Evolutionary conservation across 371 early-diverging fungal species (phyloP).

Genomic region (Lichtheimia ornata): DNA sequence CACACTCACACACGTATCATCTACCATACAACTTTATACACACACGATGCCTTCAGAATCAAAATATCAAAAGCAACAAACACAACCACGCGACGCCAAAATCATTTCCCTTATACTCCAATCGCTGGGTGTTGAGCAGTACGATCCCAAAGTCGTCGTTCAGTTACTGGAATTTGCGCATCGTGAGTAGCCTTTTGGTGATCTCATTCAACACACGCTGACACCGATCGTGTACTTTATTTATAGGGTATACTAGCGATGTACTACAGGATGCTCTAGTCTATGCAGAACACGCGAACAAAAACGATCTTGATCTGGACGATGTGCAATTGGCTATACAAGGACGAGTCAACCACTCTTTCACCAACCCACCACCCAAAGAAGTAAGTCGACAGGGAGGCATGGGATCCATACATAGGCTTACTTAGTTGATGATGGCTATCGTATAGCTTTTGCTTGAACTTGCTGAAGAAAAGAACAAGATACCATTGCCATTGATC

Average conservation of each 20-base stretch:
- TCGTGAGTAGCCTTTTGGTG: constrained; percentile 41
- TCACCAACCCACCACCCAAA: constrained; percentile 87
- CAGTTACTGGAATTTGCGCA: constrained; percentile 96
- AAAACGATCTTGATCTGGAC: constrained; percentile 79
- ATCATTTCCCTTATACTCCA: constrained; percentile 91
- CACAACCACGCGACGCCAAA: constrained; percentile 86
- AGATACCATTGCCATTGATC: constrained; percentile 84
- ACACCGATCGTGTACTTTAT: neutral
- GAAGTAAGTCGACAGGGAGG: constrained; percentile 56
- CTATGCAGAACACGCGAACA: constrained; percentile 93
- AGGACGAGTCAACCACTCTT: constrained; percentile 87
- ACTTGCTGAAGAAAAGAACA: constrained; percentile 87
- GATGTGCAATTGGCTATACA: constrained; percentile 96
- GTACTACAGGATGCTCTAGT: constrained; percentile 93
- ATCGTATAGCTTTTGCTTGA: constrained; percentile 73
- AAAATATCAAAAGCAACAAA: constrained; percentile 19
- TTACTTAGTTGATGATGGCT: neutral
- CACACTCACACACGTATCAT: neutral
- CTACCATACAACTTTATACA: neutral
- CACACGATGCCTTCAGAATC: constrained; percentile 16
- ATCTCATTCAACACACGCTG: too few relatives aligned
- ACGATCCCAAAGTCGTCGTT: constrained; percentile 95
- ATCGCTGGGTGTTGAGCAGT: constrained; percentile 92
- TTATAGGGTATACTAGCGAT: constrained; percentile 89
- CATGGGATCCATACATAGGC: neutral